These are phyloP conservation scores for Auxenochlorella pyrenoidosa DNA, from an alignment of 139 green algal genomes.

Conservation along the genomic window DNA sequence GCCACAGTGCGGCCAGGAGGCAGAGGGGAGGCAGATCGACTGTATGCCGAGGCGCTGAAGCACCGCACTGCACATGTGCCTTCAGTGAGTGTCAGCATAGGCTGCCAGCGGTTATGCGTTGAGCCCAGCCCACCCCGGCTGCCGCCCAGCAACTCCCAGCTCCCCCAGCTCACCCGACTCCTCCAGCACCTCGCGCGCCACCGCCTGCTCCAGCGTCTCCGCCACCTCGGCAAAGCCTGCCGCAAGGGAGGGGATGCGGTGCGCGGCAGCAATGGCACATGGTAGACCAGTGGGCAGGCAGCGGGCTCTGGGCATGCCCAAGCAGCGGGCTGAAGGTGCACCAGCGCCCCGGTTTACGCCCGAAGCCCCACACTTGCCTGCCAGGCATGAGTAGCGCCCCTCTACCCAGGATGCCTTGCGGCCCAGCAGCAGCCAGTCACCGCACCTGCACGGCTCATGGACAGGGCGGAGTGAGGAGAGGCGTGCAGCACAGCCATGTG, in stretches of 20 bases:
- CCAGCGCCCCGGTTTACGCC: too few relatives aligned
- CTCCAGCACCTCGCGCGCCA: slow-evolving; percentile 80
- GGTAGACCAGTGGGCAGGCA: too few relatives aligned
- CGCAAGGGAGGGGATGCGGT: neutral
- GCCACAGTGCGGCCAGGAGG: neutral
- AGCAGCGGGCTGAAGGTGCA: too few relatives aligned
- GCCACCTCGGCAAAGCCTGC: slow-evolving; percentile 85
- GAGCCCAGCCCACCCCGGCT: too few relatives aligned
- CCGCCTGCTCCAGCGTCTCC: slow-evolving; percentile 85
- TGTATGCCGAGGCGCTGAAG: too few relatives aligned
- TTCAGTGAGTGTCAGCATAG: too few relatives aligned
- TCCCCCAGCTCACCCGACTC: slow-evolving; percentile 48
- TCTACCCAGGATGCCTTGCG: slow-evolving; percentile 74
- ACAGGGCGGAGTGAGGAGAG: neutral
- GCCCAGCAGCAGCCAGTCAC: slow-evolving; percentile 77
- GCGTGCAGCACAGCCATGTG: neutral
- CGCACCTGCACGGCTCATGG: neutral
- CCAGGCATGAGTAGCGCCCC: slow-evolving; percentile 57
- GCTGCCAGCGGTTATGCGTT: too few relatives aligned
- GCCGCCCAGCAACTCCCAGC: neutral
- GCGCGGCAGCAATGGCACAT: neutral
- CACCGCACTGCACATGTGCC: too few relatives aligned
- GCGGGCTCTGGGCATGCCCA: too few relatives aligned
- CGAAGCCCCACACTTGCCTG: slow-evolving; percentile 15
- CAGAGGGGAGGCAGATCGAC: neutral